phyloP scores from a whole-genome alignment of 306 rosid species.

The Lupinus albus region DNA sequence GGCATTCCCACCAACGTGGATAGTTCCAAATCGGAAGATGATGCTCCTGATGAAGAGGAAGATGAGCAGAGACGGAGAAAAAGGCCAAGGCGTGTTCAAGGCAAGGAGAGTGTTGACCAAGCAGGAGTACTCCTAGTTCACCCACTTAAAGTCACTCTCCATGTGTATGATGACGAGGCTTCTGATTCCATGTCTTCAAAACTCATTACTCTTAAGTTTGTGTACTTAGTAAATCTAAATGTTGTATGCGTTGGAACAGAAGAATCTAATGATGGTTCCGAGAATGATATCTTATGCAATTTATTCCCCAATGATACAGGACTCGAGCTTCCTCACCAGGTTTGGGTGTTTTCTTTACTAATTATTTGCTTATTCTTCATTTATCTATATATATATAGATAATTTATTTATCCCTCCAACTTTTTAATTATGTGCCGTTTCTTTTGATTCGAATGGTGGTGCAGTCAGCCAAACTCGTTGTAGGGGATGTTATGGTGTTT shows the following conservation, averaged over 20 bases:
- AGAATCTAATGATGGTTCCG: conserved; percentile 73
- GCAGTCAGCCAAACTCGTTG: conserved; percentile 86
- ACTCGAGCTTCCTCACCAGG: conserved; percentile 94
- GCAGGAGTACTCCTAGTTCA: conserved; percentile 75
- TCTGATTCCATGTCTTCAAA: conserved; percentile 67
- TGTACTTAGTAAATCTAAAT: conserved; percentile 82
- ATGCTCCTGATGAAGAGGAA: conserved; percentile 86
- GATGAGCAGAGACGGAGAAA: conserved; percentile 95
- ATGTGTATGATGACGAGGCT: conserved; percentile 68
- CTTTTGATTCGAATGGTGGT: conserved; percentile 36
- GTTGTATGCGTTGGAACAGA: conserved; percentile 82
- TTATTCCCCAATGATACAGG: conserved; percentile 96
- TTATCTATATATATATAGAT: background rate
- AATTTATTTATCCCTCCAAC: background rate
- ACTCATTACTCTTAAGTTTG: conserved; percentile 74
- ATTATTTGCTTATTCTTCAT: conserved; percentile 1
- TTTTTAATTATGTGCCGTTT: conserved; percentile 15
- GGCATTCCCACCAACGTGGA: conserved; percentile 62
- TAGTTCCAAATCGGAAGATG: conserved; percentile 78
- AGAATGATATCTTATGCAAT: conserved; percentile 79
- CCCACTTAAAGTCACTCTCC: conserved; percentile 75
- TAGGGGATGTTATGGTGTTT: conserved; percentile 59
- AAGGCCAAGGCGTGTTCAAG: conserved; percentile 74
- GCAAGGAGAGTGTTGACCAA: conserved; percentile 77
- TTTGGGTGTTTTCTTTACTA: conserved; percentile 41